Percentiles rank a stretch among this genome's conserved stretches.
phyloP scores from a whole-genome alignment of 768 basidiomycete genomes.

The Exsudoporus frostii region DNA sequence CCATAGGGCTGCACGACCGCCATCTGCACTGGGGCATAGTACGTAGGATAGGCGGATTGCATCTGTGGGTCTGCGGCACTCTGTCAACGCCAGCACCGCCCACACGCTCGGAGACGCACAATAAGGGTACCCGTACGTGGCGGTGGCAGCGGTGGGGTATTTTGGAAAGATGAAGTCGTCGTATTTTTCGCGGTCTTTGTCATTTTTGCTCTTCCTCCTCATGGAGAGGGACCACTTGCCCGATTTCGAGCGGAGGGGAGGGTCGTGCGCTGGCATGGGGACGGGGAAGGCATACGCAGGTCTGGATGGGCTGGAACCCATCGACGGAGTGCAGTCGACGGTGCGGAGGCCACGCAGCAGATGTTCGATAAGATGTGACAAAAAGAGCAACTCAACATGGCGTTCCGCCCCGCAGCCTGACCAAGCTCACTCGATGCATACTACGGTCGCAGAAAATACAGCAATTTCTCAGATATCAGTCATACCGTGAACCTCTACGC shows the following conservation, averaged over 20 bases:
- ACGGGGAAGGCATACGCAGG: slow-evolving; percentile 6
- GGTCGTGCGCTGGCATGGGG: slow-evolving; percentile 14
- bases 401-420: no score
- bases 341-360: background rate
- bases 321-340: background rate
- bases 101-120: slow-evolving; percentile 17
- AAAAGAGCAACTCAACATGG: no score
- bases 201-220: slow-evolving; percentile 18
- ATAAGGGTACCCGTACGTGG: slow-evolving; percentile 20
- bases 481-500: slow-evolving; percentile 33
- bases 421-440: no score
- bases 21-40: slow-evolving; percentile 30
- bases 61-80: slow-evolving; percentile 23
- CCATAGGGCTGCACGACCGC: slow-evolving; percentile 19
- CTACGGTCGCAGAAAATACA: slow-evolving; percentile 1
- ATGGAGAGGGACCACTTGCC: slow-evolving; percentile 19
- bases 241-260: slow-evolving; percentile 2
- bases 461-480: slow-evolving; percentile 18
- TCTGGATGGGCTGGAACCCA: slow-evolving; percentile 27
- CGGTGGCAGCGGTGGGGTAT: slow-evolving; percentile 5
- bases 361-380: slow-evolving; percentile 4
- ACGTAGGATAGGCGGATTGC: slow-evolving; percentile 22
- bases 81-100: slow-evolving; percentile 8
- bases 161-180: slow-evolving; percentile 17
- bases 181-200: slow-evolving; percentile 17